Base-by-base conservation (phyloP, 257 asterid genomes). In the Cordia subcordata region DNA sequence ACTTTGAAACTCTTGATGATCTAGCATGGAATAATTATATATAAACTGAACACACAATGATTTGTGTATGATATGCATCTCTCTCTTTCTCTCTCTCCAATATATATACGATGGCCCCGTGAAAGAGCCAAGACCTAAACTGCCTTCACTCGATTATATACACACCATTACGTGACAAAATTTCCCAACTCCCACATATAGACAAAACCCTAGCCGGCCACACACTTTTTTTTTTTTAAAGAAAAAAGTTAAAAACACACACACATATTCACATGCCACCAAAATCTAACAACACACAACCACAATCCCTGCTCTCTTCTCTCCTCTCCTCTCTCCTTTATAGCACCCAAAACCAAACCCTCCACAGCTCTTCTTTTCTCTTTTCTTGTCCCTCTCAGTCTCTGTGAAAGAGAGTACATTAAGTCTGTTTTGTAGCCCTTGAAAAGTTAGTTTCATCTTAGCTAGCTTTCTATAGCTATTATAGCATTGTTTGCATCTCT, bases 171-270 rank as follows among this genome's bases (percentile, higher is more conserved):
- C 49, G 37, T 58, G 95, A 80, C 96, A 81, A 27, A 88, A 82
- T 65, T n/a, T n/a, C 70, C 72, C 82, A 82, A 73, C 72, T 66
- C 84, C 75, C 78, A 79, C 79, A 64, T 63, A 46, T 33, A 21
- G 80, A 84, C 97, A 86, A 86, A 37, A 52, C 66, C 79, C 64
- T 58, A 80, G 85, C 89, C 89, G 91, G 91, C 95, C 75, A 79
- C 72, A n/a, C n/a, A n/a, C n/a, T n/a, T n/a, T n/a, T n/a, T n/a
- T n/a, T n/a, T n/a, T n/a, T n/a, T n/a, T n/a, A n/a, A n/a, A n/a
- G n/a, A n/a, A n/a, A n/a, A n/a, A n/a, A n/a, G n/a, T n/a, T n/a
- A n/a, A n/a, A n/a, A n/a, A n/a, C n/a, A n/a, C n/a, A n/a, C n/a
- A n/a, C n/a, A n/a, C n/a, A n/a, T n/a, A n/a, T 77, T 63, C 90